Conservation (phyloP, 2,329 filamentous ascomycete genomes). For the Esteya vermicola region DNA sequence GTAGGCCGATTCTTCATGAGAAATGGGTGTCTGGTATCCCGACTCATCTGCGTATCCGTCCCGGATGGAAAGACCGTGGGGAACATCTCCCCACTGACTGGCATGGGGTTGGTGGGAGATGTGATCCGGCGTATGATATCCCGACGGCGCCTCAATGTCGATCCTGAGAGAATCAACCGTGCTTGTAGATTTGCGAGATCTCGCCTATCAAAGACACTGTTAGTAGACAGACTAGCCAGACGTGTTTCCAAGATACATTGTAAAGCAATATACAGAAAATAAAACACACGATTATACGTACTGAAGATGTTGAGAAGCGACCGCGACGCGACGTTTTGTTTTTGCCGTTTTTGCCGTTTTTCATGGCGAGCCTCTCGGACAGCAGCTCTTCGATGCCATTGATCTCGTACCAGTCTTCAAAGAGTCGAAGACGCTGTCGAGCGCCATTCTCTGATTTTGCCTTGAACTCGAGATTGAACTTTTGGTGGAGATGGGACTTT, state of each 20-base stretch:
- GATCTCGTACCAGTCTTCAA: conserved; percentile 63
- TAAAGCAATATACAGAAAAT: neutral
- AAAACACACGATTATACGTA: neutral
- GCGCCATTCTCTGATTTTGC: conserved; percentile 53
- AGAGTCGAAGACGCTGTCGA: conserved; percentile 47
- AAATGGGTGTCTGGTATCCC: conserved; percentile 11
- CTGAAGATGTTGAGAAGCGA: conserved; percentile 11
- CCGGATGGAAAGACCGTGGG: conserved; percentile 3
- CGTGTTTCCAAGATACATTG: neutral
- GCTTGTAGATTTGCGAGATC: conserved; percentile 1
- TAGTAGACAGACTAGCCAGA: neutral
- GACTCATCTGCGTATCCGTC: conserved; percentile 8
- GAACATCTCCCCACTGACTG: conserved; percentile 10
- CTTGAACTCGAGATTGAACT: conserved; percentile 67
- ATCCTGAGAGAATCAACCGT: conserved; percentile 1
- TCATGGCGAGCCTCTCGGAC: conserved; percentile 62
- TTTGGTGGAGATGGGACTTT: conserved; percentile 77
- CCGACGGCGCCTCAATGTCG: neutral
- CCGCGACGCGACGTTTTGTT: conserved; percentile 15
- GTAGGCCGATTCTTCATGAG: conserved; percentile 9
- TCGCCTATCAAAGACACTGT: neutral
- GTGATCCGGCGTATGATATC: conserved; percentile 1
- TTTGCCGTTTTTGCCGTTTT: conserved; percentile 58
- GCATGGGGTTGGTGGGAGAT: conserved; percentile 4
- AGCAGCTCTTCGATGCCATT: conserved; percentile 61